phyloP scores from a whole-genome alignment of 2,329 filamentous ascomycete genomes.

The Emergomyces pasteurianus region DNA sequence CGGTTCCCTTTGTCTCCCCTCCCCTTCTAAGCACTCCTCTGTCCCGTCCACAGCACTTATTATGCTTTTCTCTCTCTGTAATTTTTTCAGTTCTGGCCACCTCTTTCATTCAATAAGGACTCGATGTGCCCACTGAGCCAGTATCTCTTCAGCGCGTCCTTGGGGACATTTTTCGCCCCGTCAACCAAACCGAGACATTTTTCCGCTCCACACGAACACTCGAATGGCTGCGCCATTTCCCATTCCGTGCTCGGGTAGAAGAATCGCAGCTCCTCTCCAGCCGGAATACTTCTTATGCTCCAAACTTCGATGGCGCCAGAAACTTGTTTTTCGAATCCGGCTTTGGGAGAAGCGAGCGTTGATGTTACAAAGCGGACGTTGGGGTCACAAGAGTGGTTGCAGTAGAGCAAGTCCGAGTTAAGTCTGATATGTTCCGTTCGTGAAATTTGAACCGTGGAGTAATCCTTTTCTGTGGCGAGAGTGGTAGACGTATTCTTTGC shows the following conservation, averaged over 20 bases:
- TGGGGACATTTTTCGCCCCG: slow-evolving; percentile 50
- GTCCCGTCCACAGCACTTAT: not conserved
- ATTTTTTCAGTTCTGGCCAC: no score
- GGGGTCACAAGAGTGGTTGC: slow-evolving; percentile 57
- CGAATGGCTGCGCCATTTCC: slow-evolving; percentile 60
- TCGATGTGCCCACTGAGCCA: slow-evolving; percentile 52
- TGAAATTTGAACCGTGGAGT: slow-evolving; percentile 52
- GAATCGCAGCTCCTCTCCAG: slow-evolving; percentile 41
- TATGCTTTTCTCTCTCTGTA: not conserved
- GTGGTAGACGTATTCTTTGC: slow-evolving; percentile 49
- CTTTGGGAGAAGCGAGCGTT: slow-evolving; percentile 42
- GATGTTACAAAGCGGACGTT: slow-evolving; percentile 49
- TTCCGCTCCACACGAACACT: slow-evolving; percentile 47
- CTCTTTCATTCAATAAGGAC: slow-evolving; percentile 7
- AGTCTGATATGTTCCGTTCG: slow-evolving; percentile 46
- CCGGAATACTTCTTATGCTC: slow-evolving; percentile 11
- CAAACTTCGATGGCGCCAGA: slow-evolving; percentile 11
- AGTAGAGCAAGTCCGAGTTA: slow-evolving; percentile 55
- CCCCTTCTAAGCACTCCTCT: not conserved
- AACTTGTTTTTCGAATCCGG: slow-evolving; percentile 19
- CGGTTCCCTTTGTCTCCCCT: no score
- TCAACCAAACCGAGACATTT: slow-evolving; percentile 50
- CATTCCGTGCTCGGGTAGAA: slow-evolving; percentile 69
- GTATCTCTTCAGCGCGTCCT: slow-evolving; percentile 42
- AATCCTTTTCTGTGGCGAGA: slow-evolving; percentile 33